Base-by-base conservation (phyloP, 1,139 yeast genomes). In the Pichia sp. region DNA sequence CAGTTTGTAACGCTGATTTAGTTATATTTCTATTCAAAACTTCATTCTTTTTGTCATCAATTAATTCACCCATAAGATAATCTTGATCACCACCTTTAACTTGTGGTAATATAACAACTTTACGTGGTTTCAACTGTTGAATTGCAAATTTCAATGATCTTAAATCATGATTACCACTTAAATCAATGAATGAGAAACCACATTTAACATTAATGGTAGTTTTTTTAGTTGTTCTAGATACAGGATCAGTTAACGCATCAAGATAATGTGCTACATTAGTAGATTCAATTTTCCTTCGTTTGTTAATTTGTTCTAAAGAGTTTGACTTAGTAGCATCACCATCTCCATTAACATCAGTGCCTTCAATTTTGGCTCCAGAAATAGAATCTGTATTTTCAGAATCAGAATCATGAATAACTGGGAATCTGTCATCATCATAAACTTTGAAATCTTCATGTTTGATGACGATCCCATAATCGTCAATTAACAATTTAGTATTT, bases 381-480 rank as follows among this genome's bases (percentile, higher is more conserved):
- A 40, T 42, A 19, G 40, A 58, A 17, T 52, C 56, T 17, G 46
- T 55, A 28, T 52, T 54, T 51, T 55, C 49, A 28, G n/a, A n/a
- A n/a, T n/a, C n/a, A 51, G 54, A 35, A 5, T 36, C 43, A 32
- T 42, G 46, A 21, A 47, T 47, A 35, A 57, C 42, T 4, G 54
- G 52, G 38, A 54, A 50, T 36, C 46, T 52, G 43, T 75, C 79
- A 37, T 80, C 85, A 26, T 73, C 77, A 49, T 71, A 71, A 42
- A 74, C 72, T 30, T 43, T 46, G 54, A 81, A 85, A 52, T 83
- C 84, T 32, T 79, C 76, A 32, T 67, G 66, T 43, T 78, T 74
- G 26, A 84, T 76, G 1, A 79, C 63, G 45, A 77, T 81, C 21
- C 97, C 97, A 58, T 89, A 91, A 53, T 89, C 97, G 57, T 91